Percentiles rank a stretch among this genome's conserved stretches.
Conservation (phyloP, 352 stramenopile species). For the Thalassiosira livingstoniorum region DNA sequence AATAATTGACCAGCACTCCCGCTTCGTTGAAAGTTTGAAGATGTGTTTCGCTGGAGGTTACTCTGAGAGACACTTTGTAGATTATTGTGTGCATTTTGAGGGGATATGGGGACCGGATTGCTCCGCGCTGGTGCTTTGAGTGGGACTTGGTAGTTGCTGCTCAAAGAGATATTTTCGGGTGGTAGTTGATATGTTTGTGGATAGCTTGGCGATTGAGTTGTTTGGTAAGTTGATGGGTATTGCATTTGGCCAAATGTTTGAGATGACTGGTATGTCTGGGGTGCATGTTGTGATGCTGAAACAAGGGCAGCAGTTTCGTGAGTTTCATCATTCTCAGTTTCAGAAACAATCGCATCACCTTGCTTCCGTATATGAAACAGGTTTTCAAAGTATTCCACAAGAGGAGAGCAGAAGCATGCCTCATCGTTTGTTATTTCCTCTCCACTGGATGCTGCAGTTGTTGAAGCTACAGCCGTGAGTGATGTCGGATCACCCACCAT, state of each 20-base stretch:
- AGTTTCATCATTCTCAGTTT: neutral
- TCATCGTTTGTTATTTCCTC: slow-evolving; percentile 8
- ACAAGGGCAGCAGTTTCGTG: too few relatives aligned
- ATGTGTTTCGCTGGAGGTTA: neutral
- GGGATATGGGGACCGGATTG: slow-evolving; percentile 41
- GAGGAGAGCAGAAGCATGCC: slow-evolving; percentile 41
- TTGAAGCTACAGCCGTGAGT: too few relatives aligned
- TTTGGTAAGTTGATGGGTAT: neutral
- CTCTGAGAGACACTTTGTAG: too few relatives aligned
- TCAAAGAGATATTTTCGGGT: neutral
- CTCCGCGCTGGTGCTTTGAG: slow-evolving; percentile 46
- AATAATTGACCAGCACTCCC: slow-evolving; percentile 8
- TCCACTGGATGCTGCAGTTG: neutral
- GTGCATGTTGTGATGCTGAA: too few relatives aligned
- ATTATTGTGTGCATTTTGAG: too few relatives aligned
- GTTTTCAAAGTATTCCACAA: slow-evolving; percentile 35
- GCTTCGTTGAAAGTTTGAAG: neutral
- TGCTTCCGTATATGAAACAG: slow-evolving; percentile 21
- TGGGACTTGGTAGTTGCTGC: slow-evolving; percentile 40
- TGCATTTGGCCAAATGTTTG: neutral
- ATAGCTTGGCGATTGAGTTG: neutral
- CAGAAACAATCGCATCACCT: slow-evolving; percentile 1
- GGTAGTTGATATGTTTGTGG: neutral
- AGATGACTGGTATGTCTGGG: neutral
- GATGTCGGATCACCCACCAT: neutral